Evolutionary conservation across 768 basidiomycete genomes (phyloP).

Genomic region (Solioccasus polychromus): DNA sequence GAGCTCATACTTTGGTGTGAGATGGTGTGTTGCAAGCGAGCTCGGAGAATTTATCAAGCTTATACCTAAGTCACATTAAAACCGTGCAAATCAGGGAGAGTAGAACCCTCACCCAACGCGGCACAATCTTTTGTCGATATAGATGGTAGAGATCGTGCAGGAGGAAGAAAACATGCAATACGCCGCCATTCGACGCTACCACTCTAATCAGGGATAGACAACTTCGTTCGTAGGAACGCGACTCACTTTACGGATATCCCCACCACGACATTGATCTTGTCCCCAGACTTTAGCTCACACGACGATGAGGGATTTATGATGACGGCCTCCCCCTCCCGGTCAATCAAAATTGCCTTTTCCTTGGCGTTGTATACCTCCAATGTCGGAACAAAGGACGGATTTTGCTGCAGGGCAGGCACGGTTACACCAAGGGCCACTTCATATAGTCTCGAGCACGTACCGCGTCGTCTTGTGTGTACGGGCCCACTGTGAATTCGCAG

Average conservation of each 20-base stretch:
- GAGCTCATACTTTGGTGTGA: conserved; percentile 50
- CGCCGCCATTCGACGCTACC: conserved; percentile 50
- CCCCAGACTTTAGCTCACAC: conserved; percentile 51
- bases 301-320: conserved; percentile 37
- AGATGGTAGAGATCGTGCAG: conserved; percentile 34
- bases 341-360: conserved; percentile 44
- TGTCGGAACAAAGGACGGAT: conserved; percentile 47
- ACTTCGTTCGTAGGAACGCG: neutral
- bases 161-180: conserved; percentile 47
- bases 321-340: conserved; percentile 33
- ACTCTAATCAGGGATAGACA: conserved; percentile 2
- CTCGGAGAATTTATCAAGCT: conserved; percentile 46
- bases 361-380: conserved; percentile 48
- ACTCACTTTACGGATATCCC: conserved; percentile 47
- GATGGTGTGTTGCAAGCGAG: conserved; percentile 60
- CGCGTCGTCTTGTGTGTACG: conserved; percentile 48
- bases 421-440: neutral
- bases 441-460: conserved; percentile 40
- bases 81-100: neutral
- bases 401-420: conserved; percentile 34
- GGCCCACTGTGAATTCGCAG: conserved; percentile 54
- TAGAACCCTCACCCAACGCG: conserved; percentile 47
- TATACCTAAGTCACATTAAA: conserved; percentile 39
- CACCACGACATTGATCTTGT: conserved; percentile 45
- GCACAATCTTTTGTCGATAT: conserved; percentile 44